These are phyloP conservation scores for Fusarium cicatricum DNA, from an alignment of 2,329 filamentous ascomycete genomes.

Conservation along the genomic window DNA sequence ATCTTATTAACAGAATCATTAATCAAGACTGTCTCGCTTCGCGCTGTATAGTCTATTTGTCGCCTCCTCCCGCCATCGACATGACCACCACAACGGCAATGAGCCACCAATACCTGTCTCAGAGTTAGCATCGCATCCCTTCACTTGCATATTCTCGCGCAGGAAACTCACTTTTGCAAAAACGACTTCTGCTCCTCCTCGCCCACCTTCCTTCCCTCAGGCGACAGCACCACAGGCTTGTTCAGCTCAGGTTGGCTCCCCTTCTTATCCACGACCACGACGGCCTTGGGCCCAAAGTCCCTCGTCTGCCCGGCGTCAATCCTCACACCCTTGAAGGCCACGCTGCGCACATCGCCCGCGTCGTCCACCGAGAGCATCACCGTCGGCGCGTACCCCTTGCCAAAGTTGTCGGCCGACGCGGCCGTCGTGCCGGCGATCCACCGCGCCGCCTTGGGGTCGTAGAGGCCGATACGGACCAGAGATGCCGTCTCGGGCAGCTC, in stretches of 20 bases:
- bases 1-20: not conserved
- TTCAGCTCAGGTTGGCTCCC: constrained; percentile 69
- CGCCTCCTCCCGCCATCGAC: constrained; percentile 61
- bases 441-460: constrained; percentile 53
- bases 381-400: constrained; percentile 67
- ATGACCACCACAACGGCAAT: constrained; percentile 63
- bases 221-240: constrained; percentile 67
- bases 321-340: constrained; percentile 61
- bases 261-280: constrained; percentile 55
- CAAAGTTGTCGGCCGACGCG: constrained; percentile 64
- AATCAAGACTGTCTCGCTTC: constrained; percentile 6
- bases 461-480: constrained; percentile 67
- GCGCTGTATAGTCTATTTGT: constrained; percentile 54
- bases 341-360: constrained; percentile 57
- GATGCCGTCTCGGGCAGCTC: constrained; percentile 55
- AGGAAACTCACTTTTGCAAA: constrained; percentile 67
- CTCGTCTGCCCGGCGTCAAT: constrained; percentile 72
- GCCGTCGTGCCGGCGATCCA: constrained; percentile 67
- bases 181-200: constrained; percentile 69
- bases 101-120: constrained; percentile 71
- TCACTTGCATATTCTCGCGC: too few species aligned
- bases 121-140: constrained; percentile 45
- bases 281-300: constrained; percentile 69
- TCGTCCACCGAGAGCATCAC: constrained; percentile 62
- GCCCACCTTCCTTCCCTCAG: constrained; percentile 66